Base-by-base conservation (phyloP, 1,284 basidiomycete genomes). In the Irpex sp. region DNA sequence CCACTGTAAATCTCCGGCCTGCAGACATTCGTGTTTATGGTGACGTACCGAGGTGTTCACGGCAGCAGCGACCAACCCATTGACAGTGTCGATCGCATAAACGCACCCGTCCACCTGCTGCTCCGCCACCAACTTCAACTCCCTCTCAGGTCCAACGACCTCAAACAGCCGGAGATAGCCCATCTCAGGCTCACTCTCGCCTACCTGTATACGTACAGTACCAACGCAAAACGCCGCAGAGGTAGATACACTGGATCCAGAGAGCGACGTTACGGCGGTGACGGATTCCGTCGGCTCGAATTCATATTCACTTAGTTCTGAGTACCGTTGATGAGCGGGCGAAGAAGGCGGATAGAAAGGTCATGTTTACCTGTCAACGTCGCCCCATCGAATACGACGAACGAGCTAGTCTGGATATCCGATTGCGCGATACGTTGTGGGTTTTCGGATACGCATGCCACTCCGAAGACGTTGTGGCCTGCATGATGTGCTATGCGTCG, bases 21-120 rank as follows among this genome's bases (percentile, higher is more conserved):
- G 15, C 49, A 17, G 3, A 43, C 1, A 2, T 11, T 5, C 3
- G 21, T 8, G 11, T 49, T 55, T 47, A 19, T 13, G n/a, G 0
- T 37, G 43, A 79, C 89, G 56, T 68, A 93, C 92, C 31, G 89
- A 85, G 15, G 89, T 86, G 69, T 93, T 92, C 36, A 93, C 82
- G 0, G 91, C 86, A 1, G 87, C 92, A 1, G 87, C 82, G 35
- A 95, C 75, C 64, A 79, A 74, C 17, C 79, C 79, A 35, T 83
- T 73, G 6, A 83, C 69, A 15, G 70, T 73, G 1, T 79, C 76
- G 33, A 93, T 65, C 6, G 84, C 79, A 69, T 86, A 90, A 1
- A 91, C 84, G 68, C 86, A 87, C 9, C 90, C 90, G 17, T 74
- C 69, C 13, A 86, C 81, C 3, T 79, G 71, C 1, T 70, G 66